phyloP scores from a whole-genome alignment of 768 basidiomycete genomes.

The Termitomyces sp. region DNA sequence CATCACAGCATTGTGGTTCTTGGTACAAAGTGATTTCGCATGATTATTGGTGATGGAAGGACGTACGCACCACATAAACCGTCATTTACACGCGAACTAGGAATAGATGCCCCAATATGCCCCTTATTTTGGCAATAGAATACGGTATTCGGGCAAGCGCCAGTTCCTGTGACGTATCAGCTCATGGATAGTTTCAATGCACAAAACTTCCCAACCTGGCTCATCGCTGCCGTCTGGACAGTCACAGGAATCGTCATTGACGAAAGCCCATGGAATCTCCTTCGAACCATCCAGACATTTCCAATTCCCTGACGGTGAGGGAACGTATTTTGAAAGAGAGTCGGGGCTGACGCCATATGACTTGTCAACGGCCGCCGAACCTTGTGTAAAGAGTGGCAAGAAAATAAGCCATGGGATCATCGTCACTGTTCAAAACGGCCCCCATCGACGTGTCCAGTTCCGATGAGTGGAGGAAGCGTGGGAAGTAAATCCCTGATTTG shows the following conservation, averaged over 20 bases:
- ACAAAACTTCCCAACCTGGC: slow-evolving; percentile 57
- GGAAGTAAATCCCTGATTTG: background rate
- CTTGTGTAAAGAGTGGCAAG: slow-evolving; percentile 30
- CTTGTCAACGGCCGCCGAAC: slow-evolving; percentile 36
- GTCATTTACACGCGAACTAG: slow-evolving; percentile 82
- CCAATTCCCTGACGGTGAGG: slow-evolving; percentile 56
- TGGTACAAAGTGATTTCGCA: slow-evolving; percentile 11
- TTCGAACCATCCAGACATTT: slow-evolving; percentile 77
- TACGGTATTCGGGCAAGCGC: slow-evolving; percentile 67
- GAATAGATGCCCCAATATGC: slow-evolving; percentile 76
- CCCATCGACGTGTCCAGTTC: slow-evolving; percentile 33
- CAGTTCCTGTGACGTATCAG: slow-evolving; percentile 53
- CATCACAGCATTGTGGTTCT: slow-evolving; percentile 95
- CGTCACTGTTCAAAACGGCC: slow-evolving; percentile 6
- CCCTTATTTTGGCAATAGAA: slow-evolving; percentile 90
- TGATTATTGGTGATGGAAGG: background rate
- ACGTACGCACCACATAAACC: slow-evolving; percentile 83
- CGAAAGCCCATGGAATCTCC: slow-evolving; percentile 70
- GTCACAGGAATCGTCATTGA: slow-evolving; percentile 96
- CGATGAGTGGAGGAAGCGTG: background rate
- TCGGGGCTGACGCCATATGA: slow-evolving; percentile 55
- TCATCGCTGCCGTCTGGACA: slow-evolving; percentile 95
- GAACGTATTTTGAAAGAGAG: slow-evolving; percentile 50
- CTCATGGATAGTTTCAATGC: background rate
- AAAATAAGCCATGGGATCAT: slow-evolving; percentile 52